Evolutionary conservation across 2,329 filamentous ascomycete species (phyloP).

Genomic region (Fusarium avenaceum): DNA sequence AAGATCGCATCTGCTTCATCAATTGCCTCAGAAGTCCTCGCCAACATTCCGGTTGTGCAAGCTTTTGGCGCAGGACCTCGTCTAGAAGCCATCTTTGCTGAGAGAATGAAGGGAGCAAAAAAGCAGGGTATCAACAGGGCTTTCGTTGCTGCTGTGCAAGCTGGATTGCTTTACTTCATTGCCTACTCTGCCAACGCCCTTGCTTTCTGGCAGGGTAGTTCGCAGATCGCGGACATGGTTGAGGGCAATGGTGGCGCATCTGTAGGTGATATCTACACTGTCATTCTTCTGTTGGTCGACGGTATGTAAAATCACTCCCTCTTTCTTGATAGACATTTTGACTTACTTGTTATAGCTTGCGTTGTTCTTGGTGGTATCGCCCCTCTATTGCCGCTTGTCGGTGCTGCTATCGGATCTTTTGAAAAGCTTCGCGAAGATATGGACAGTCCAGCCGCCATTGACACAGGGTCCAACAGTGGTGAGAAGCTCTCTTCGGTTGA

Average conservation of each 20-base stretch:
- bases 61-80: slow-evolving; percentile 71
- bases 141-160: slow-evolving; percentile 67
- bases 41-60: slow-evolving; percentile 72
- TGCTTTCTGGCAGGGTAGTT: slow-evolving; percentile 76
- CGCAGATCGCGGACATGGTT: slow-evolving; percentile 60
- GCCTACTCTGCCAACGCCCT: slow-evolving; percentile 76
- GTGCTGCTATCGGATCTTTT: slow-evolving; percentile 69
- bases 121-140: slow-evolving; percentile 70
- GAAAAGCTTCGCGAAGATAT: slow-evolving; percentile 71
- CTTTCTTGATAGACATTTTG: too few species aligned
- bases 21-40: slow-evolving; percentile 73
- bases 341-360: slow-evolving; percentile 59
- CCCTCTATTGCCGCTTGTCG: slow-evolving; percentile 72
- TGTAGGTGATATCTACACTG: slow-evolving; percentile 69
- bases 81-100: slow-evolving; percentile 71
- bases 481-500: slow-evolving; percentile 61
- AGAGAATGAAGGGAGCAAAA: slow-evolving; percentile 63
- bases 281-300: slow-evolving; percentile 74
- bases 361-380: slow-evolving; percentile 74
- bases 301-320: slow-evolving; percentile 52
- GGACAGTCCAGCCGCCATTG: slow-evolving; percentile 62
- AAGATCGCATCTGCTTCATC: slow-evolving; percentile 70
- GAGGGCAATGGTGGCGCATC: slow-evolving; percentile 53
- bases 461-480: slow-evolving; percentile 55
- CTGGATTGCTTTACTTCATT: slow-evolving; percentile 75